Base-by-base conservation (phyloP, 176 grass and related monocot species). In the Musa itinerans region DNA sequence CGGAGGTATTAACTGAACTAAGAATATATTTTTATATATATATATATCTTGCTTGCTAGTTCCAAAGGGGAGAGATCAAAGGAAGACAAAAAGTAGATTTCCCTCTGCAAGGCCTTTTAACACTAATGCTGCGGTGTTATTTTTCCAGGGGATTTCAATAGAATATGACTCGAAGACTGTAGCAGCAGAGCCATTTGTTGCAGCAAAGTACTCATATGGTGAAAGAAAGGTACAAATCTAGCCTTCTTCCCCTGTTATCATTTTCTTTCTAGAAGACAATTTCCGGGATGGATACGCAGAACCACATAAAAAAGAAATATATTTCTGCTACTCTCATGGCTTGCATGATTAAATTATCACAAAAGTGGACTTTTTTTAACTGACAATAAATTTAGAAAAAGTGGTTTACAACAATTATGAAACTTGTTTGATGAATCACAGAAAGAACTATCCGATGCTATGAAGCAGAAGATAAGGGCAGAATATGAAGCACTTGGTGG, bases 401-500 rank as follows among this genome's bases (percentile, higher is more conserved):
- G 19, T n/a, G 58, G 8, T 56, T 54, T 20, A 64, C 50, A 24
- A 17, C 22, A 78, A 85, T 74, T 85, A 78, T 80, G 61, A 81
- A 69, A 52, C 53, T 53, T 71, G 69, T 74, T 53, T 83, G 66
- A 26, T 63, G 74, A 71, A 78, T 69, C 72, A 50, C 74, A 66
- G 76, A 83, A 9, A 52, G 72, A 74, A 55, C 54, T 93, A 23
- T 97, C 94, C 1, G 86, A 77, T 68, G 50, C 61, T 22, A 85
- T 74, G 82, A 97, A 87, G 54, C 56, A 68, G 17, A 78, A 78
- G 68, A 68, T 76, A 78, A 74, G 69, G 63, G 69, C 49, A 74
- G 50, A 80, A 10, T 73, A 98, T 29, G 94, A 98, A 78, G 90
- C 74, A n/a, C 9, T 98, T 54, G 94, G 94, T 67, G 94, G 94